Evolutionary conservation across 106 monocot genomes (phyloP), one percentile per base, ranked within the genome.

Genomic region (Allium cepa): DNA sequence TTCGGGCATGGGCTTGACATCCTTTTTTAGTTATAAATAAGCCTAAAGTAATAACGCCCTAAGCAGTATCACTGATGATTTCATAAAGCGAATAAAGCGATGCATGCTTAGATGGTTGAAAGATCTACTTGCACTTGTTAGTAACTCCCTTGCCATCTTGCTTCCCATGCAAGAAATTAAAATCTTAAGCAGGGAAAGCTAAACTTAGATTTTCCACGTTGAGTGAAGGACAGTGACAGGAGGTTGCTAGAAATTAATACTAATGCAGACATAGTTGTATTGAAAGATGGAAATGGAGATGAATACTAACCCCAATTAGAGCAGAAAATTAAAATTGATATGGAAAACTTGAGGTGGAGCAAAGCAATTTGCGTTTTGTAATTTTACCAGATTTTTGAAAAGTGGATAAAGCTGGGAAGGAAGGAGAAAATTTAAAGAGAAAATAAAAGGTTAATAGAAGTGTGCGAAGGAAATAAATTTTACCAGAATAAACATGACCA

Each of bases 121-220:
- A 51, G 84, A 97, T 51, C 77, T 97, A 8, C 10, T 73, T n/a
- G 86, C 82, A 68, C 73, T 89, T 7, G 80, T 92, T 12, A 92
- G 88, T 74, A 97, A 97, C 72, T 70, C 72, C 56, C 88, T 97
- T 2, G 81, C 96, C 53, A 87, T 97, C 69, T 97, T 73, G 66
- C 96, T 11, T 66, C 56, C 10, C 3, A 78, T 9, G 73, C 68
- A 59, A 71, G 71, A 63, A 80, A 79, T 73, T 14, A 84, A 70
- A 86, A 80, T 9, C 86, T 92, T 67, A 75, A 70, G 60, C 9
- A 53, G 52, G 69, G 79, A 48, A 58, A 46, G 50, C 78, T 86
- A 2, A 13, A 17, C 26, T 50, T 0, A 53, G 1, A 60, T 0
- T 97, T 92, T 36, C 96, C 91, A 15, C 11, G 60, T 1, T 97